phyloP scores from a whole-genome alignment of 2,329 filamentous ascomycete genomes.

The Trichoderma aggressivum region DNA sequence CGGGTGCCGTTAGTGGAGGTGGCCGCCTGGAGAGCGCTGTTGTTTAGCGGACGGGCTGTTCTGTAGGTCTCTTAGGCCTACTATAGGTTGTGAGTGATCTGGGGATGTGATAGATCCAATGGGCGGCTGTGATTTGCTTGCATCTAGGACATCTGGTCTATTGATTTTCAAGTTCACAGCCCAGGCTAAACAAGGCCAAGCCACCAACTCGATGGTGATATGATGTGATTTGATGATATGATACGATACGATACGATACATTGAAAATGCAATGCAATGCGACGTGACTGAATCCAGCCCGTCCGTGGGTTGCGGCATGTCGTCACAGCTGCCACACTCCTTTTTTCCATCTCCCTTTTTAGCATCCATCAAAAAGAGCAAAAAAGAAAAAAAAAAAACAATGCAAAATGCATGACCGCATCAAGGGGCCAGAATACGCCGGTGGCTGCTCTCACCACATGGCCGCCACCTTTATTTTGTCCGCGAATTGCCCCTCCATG shows the following conservation, averaged over 20 bases:
- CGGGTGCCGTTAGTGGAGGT: constrained; percentile 16
- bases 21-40: constrained; percentile 1
- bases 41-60: background rate
- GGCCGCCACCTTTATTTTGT: constrained; percentile 1
- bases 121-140: background rate
- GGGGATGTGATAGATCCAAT: too few relatives aligned
- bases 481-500: constrained; percentile 19
- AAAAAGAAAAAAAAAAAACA: background rate
- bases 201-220: background rate
- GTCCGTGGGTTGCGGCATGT: background rate
- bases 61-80: background rate
- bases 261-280: background rate
- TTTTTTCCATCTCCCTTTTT: background rate
- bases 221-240: background rate
- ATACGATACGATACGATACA: background rate
- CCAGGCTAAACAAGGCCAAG: background rate
- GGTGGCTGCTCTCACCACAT: background rate
- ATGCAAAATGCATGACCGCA: background rate
- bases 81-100: background rate
- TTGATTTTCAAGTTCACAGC: background rate
- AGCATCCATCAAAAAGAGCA: background rate
- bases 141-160: background rate
- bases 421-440: background rate
- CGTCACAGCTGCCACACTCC: background rate
- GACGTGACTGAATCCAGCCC: background rate